phyloP scores from a whole-genome alignment of 1,139 yeast genomes.

The Geotrichum carabidarum region DNA sequence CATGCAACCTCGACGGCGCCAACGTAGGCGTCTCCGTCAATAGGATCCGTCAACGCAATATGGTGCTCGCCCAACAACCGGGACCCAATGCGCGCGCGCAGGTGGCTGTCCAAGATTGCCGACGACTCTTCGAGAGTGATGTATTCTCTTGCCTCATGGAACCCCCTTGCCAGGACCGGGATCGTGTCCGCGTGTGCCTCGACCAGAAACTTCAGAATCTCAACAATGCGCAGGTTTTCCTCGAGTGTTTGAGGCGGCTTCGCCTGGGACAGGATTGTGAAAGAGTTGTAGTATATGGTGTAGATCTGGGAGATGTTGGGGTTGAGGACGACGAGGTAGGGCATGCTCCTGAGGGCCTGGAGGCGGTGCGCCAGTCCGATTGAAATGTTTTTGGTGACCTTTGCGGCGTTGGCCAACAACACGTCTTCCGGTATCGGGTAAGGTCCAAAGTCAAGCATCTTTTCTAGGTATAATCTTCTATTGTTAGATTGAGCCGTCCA shows the following conservation, averaged over 20 bases:
- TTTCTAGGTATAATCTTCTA: slow-evolving; percentile 25
- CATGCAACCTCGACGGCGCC: slow-evolving; percentile 70
- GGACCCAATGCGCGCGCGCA: slow-evolving; percentile 79
- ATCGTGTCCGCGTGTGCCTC: slow-evolving; percentile 79
- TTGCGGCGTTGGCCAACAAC: slow-evolving; percentile 39
- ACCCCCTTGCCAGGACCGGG: slow-evolving; percentile 74
- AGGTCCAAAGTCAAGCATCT: slow-evolving; percentile 28
- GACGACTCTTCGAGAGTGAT: slow-evolving; percentile 51
- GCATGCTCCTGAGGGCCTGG: slow-evolving; percentile 63
- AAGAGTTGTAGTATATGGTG: slow-evolving; percentile 63
- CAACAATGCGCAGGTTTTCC: slow-evolving; percentile 50
- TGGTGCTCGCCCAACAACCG: slow-evolving; percentile 83
- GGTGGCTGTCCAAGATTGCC: slow-evolving; percentile 64
- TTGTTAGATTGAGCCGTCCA: neutral
- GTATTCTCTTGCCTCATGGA: slow-evolving; percentile 62
- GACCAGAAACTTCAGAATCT: slow-evolving; percentile 54
- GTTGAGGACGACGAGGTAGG: slow-evolving; percentile 77
- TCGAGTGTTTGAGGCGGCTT: slow-evolving; percentile 45
- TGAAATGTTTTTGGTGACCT: slow-evolving; percentile 33
- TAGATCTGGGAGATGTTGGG: slow-evolving; percentile 87
- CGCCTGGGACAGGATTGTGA: slow-evolving; percentile 53
- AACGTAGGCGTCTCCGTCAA: slow-evolving; percentile 45
- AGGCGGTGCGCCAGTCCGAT: slow-evolving; percentile 52
- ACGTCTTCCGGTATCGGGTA: slow-evolving; percentile 30
- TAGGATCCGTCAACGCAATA: slow-evolving; percentile 50